A percentile compares a stretch with the other conserved stretches of the same genome.
phyloP scores from a whole-genome alignment of 164 flowering plant genomes.

The Santalum album region DNA sequence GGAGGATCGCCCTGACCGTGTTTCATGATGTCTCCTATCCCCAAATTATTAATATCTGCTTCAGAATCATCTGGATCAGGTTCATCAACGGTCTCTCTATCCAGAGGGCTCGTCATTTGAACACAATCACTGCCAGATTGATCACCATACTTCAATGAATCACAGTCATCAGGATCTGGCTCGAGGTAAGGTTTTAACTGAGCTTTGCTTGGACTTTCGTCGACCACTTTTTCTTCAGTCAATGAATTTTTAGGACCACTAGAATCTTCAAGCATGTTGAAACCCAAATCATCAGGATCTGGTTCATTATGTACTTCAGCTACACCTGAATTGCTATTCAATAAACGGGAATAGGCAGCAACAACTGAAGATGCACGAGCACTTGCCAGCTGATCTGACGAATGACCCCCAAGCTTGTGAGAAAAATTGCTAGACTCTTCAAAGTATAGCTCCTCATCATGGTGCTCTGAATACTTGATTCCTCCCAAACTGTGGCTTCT shows the following conservation, averaged over 20 bases:
- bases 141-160: slow-evolving; percentile 8
- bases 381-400: slow-evolving; percentile 30
- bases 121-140: slow-evolving; percentile 20
- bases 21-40: neutral
- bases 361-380: slow-evolving; percentile 77
- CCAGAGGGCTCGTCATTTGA: slow-evolving; percentile 5
- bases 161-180: slow-evolving; percentile 33
- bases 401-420: slow-evolving; percentile 72
- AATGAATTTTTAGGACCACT: slow-evolving; percentile 7
- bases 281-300: slow-evolving; percentile 34
- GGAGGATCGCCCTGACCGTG: slow-evolving; percentile 2
- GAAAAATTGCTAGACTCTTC: slow-evolving; percentile 21
- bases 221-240: slow-evolving; percentile 2
- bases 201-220: slow-evolving; percentile 3
- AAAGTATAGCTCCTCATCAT: slow-evolving; percentile 35
- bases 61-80: slow-evolving; percentile 35
- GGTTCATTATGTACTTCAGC: slow-evolving; percentile 29
- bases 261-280: slow-evolving; percentile 11
- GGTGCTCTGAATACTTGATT: slow-evolving; percentile 17
- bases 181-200: slow-evolving; percentile 9
- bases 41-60: neutral
- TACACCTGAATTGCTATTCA: slow-evolving; percentile 14
- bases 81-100: slow-evolving; percentile 14
- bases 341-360: slow-evolving; percentile 71
- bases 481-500: slow-evolving; percentile 61